Evolutionary conservation across 805 yeast species (phyloP).

Genomic region (Yarrowia sp.): DNA sequence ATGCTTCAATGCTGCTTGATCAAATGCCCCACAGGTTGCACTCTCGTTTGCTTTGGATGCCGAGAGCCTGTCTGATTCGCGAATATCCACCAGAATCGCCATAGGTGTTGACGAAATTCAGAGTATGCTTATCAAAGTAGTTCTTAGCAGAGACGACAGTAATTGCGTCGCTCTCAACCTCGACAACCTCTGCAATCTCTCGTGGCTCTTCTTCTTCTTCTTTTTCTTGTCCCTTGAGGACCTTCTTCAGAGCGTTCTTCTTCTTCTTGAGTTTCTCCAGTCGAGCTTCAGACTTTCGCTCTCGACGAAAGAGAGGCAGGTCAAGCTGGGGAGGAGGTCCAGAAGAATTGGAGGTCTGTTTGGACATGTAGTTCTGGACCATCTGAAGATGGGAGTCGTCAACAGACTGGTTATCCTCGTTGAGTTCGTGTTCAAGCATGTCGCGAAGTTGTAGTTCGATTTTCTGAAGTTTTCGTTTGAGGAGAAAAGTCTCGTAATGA

Average conservation of each 20-base stretch:
- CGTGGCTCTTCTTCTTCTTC: background rate
- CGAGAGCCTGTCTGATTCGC: conserved; percentile 1
- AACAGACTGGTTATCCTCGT: background rate
- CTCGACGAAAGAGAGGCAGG: background rate
- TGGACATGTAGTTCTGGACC: background rate
- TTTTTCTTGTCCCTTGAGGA: too few species aligned
- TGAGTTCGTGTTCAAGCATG: conserved; percentile 7
- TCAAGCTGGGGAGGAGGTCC: background rate
- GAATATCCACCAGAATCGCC: conserved; percentile 17
- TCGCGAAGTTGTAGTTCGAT: background rate
- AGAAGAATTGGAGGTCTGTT: background rate
- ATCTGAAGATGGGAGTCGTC: conserved; percentile 7
- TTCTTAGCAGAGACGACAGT: background rate
- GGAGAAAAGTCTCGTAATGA: background rate
- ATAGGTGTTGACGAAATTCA: conserved; percentile 17
- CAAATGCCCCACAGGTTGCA: conserved; percentile 10
- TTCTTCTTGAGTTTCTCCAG: background rate
- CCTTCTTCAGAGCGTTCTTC: background rate
- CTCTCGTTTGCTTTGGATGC: background rate
- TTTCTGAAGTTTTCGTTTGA: background rate
- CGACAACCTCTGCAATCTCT: background rate
- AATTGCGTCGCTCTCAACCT: background rate
- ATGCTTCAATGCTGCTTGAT: background rate
- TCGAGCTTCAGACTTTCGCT: conserved; percentile 6
- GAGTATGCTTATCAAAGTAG: conserved; percentile 9